A percentile compares a stretch with the other conserved stretches of the same genome.
Evolutionary conservation across 1,139 yeast genomes (phyloP).

Genomic region (Saccharomyces hybrid): DNA sequence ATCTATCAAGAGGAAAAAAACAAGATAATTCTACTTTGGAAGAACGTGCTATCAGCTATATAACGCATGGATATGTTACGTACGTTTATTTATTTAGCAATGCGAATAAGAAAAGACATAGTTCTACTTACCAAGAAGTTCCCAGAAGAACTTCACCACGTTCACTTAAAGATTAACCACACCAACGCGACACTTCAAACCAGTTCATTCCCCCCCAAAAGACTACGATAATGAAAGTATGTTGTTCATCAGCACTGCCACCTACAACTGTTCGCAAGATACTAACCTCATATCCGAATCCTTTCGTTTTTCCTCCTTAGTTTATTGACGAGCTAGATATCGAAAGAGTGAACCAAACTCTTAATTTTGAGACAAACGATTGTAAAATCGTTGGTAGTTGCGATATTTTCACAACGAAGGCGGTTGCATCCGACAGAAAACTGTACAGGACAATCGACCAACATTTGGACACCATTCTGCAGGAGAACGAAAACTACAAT

Average conservation of each 20-base stretch:
- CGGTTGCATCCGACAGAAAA: conserved; percentile 83
- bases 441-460: conserved; percentile 81
- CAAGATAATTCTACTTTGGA: background rate
- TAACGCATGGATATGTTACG: background rate
- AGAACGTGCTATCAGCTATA: background rate
- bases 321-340: conserved; percentile 88
- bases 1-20: background rate
- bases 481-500: conserved; percentile 38
- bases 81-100: background rate
- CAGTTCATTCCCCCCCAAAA: background rate
- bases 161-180: background rate
- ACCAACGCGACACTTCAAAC: background rate
- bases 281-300: conserved; percentile 4
- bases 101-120: background rate
- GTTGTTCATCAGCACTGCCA: background rate
- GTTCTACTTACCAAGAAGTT: background rate
- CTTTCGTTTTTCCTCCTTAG: conserved; percentile 33
- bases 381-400: conserved; percentile 87
- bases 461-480: conserved; percentile 60
- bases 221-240: background rate
- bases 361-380: conserved; percentile 81
- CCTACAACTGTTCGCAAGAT: background rate
- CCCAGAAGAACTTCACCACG: background rate
- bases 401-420: conserved; percentile 89
- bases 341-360: conserved; percentile 78